phyloP scores from a whole-genome alignment of 78 protist species.

The Acrasis kona region DNA sequence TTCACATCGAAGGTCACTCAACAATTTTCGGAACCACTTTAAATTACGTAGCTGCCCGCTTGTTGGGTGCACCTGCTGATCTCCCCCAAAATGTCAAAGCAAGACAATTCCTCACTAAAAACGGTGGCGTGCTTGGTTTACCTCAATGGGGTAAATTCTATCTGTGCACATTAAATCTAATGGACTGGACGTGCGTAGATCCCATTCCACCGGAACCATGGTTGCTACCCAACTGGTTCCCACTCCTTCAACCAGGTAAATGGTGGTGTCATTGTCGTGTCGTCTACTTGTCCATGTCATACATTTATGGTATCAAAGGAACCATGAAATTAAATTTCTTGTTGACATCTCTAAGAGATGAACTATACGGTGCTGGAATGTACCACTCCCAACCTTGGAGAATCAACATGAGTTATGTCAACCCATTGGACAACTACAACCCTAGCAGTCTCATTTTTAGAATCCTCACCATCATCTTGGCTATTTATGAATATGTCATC shows the following conservation, averaged over 20 bases:
- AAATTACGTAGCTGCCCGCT: slow-evolving; percentile 66
- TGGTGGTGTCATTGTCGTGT: slow-evolving; percentile 83
- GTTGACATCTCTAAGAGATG: background rate
- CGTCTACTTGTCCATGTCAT: slow-evolving; percentile 86
- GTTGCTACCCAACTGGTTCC: slow-evolving; percentile 64
- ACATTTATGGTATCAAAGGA: slow-evolving; percentile 50
- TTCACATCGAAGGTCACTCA: slow-evolving; percentile 66
- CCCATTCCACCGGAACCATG: slow-evolving; percentile 77
- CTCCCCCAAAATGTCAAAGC: slow-evolving; percentile 29
- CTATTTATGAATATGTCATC: slow-evolving; percentile 41
- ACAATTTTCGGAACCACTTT: slow-evolving; percentile 81
- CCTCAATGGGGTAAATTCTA: slow-evolving; percentile 91
- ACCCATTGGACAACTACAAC: background rate
- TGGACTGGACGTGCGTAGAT: slow-evolving; percentile 59
- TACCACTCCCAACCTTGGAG: no score
- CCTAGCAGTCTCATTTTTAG: background rate
- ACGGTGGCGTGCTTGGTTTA: slow-evolving; percentile 61
- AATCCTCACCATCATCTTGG: background rate
- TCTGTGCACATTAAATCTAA: slow-evolving; percentile 57
- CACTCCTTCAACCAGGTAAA: slow-evolving; percentile 53
- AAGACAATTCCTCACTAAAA: slow-evolving; percentile 25
- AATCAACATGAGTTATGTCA: background rate
- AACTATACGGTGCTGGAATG: no score
- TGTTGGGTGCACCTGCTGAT: slow-evolving; percentile 55
- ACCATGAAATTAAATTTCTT: background rate